Conservation (phyloP, 345 rosid species). For the Trapa bicornis region DNA sequence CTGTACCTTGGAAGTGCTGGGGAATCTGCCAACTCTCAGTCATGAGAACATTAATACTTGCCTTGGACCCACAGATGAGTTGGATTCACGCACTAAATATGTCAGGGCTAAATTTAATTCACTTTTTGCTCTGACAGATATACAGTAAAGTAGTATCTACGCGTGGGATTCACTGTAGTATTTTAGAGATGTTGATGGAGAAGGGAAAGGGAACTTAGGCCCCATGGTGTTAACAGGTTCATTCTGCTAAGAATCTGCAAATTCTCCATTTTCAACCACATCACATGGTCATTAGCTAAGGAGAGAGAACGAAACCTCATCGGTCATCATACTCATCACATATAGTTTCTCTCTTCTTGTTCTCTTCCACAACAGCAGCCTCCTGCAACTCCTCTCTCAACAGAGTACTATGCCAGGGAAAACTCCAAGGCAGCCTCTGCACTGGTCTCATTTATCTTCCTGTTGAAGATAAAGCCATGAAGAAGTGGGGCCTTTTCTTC, state of each 20-base stretch:
- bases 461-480: not conserved
- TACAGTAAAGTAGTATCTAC: too few relatives aligned
- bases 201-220: too few relatives aligned
- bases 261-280: not conserved
- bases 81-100: too few relatives aligned
- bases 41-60: not conserved
- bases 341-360: not conserved
- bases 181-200: too few relatives aligned
- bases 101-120: too few relatives aligned
- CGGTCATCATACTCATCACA: too few relatives aligned
- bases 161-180: too few relatives aligned
- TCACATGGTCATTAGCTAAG: not conserved
- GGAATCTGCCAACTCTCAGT: not conserved
- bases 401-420: not conserved
- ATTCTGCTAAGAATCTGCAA: not conserved
- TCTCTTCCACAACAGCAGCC: not conserved
- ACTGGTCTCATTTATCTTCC: not conserved
- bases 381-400: not conserved
- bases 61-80: too few relatives aligned
- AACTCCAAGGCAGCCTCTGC: not conserved
- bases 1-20: not conserved
- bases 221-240: too few relatives aligned
- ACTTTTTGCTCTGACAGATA: too few relatives aligned
- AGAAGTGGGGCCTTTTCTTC: slow-evolving; percentile 3
- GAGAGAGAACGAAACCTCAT: too few relatives aligned